Evolutionary conservation across 148 eudicot genomes (phyloP).

Genomic region (Rhododendron simsii): DNA sequence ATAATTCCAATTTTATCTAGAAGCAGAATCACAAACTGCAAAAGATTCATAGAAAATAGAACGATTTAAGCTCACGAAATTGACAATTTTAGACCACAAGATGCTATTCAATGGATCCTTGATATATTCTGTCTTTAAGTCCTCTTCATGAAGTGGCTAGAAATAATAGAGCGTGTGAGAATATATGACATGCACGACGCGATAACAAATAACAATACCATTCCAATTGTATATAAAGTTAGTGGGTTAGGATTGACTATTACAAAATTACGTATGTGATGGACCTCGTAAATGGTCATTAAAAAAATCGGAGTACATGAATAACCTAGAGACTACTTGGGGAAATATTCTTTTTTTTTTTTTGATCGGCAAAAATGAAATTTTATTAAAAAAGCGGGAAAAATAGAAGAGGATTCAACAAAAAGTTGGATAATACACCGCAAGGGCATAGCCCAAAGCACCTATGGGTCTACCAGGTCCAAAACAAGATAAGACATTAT

Average conservation of each 20-base stretch:
- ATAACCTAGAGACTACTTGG: too few species aligned
- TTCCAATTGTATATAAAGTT: background rate
- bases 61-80: background rate
- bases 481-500: too few species aligned
- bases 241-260: background rate
- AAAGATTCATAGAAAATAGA: background rate
- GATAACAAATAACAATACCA: background rate
- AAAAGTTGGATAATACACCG: too few species aligned
- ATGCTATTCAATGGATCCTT: background rate
- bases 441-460: too few species aligned
- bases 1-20: background rate
- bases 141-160: background rate
- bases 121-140: background rate
- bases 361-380: too few species aligned
- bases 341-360: too few species aligned
- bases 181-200: background rate
- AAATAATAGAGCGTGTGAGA: background rate
- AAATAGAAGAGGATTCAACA: too few species aligned
- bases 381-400: too few species aligned
- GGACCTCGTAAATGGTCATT: too few species aligned
- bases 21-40: constrained; percentile 6
- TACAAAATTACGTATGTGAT: too few species aligned
- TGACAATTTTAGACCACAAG: background rate
- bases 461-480: too few species aligned
- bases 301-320: too few species aligned